phyloP scores from a whole-genome alignment of 257 asterid species.

The Dorcoceras hygrometricum region DNA sequence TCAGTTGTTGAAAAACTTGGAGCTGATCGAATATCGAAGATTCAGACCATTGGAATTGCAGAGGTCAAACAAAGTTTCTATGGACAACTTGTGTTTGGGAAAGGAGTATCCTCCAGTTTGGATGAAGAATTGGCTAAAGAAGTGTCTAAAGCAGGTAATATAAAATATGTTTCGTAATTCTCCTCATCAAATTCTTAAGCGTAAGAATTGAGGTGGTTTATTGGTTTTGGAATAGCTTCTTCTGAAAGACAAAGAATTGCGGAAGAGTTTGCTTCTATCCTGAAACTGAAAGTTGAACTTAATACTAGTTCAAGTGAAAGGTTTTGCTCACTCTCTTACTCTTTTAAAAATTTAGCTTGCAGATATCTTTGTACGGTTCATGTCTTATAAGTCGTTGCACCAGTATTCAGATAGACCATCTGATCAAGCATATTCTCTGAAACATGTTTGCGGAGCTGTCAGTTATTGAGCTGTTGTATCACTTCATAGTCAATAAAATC shows the following conservation, averaged over 20 bases:
- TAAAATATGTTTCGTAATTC: background rate
- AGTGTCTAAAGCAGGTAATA: constrained; percentile 81
- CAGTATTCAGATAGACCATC: background rate
- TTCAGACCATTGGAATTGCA: constrained; percentile 56
- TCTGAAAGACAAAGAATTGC: constrained; percentile 85
- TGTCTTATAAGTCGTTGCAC: background rate
- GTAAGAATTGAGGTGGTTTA: constrained; percentile 12
- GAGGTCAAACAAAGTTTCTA: constrained; percentile 79
- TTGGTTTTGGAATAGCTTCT: constrained; percentile 47
- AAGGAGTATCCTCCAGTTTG: constrained; percentile 71
- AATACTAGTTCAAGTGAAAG: constrained; percentile 71
- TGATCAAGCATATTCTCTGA: background rate
- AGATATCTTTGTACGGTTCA: background rate
- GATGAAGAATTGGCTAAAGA: constrained; percentile 82
- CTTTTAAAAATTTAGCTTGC: background rate
- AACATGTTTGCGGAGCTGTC: background rate
- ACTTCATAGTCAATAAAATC: background rate
- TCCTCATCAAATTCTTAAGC: background rate
- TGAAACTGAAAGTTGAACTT: constrained; percentile 79
- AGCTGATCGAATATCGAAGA: constrained; percentile 53
- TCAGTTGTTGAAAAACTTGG: constrained; percentile 78
- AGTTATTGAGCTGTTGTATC: background rate
- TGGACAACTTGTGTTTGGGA: constrained; percentile 77
- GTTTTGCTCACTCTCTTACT: constrained; percentile 30
- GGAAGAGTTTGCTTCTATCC: constrained; percentile 86